Evolutionary conservation across 2,329 filamentous ascomycete genomes (phyloP), one percentile per base, ranked within the genome.

Genomic region (Dactylonectria macrodidyma): DNA sequence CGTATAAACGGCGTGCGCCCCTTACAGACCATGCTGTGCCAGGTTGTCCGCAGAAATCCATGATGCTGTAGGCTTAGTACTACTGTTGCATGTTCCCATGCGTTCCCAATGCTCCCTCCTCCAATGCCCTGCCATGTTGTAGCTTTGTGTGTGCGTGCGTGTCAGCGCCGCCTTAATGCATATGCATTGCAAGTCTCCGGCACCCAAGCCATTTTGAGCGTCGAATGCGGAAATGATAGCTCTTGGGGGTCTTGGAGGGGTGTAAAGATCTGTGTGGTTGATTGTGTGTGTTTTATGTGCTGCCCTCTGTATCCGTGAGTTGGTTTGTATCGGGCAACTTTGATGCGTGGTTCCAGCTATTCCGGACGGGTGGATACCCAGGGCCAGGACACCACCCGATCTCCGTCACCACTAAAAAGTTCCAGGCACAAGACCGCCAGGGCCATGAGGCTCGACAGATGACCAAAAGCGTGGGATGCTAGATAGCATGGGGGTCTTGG

Each of bases 141-240:
- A 63, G 47, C 58, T n/a, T 54, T 61, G 33, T 61, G 33, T 52
- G 41, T 57, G 59, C 59, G 58, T 34, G 26, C 47, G 33, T 64
- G 54, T 51, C 64, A 67, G 55, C 65, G 56, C 61, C 62, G 54
- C 68, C 36, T 62, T 65, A 55, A 67, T 75, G 63, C 69, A 67
- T 66, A n/a, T 71, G 65, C 56, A 60, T 67, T 48, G 26, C 61
- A 54, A 58, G 47, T 54, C 50, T 41, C 57, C 56, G 50, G 51
- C 52, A 55, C 34, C 44, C 24, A 14, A 14, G 14, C 48, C 50
- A 52, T 61, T 38, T 26, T 38, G 55, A 24, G 10, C 47, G 19
- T 41, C 55, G 38, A 34, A 60, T 19, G 8, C 16, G 2, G 24
- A 54, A 26, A 44, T 30, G 14, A 36, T 60, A 24, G 50, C 38